A percentile compares a stretch with the other conserved stretches of the same genome.
phyloP scores from a whole-genome alignment of 202 grass and related monocot genomes.

The Musa balbisiana region DNA sequence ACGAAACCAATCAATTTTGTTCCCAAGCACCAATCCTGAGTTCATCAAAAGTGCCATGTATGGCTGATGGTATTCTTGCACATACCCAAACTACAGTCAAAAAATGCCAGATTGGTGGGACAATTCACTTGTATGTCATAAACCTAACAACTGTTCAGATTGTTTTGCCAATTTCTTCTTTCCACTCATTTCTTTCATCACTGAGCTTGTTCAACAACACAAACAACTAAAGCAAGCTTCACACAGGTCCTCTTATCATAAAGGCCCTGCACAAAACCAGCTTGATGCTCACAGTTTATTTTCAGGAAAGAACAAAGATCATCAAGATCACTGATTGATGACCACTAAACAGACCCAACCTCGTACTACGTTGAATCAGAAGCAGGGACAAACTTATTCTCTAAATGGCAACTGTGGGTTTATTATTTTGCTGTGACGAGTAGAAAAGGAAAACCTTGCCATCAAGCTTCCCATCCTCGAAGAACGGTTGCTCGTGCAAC shows the following conservation, averaged over 20 bases:
- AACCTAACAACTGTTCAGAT: not conserved
- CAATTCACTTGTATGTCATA: no score
- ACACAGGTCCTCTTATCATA: not conserved
- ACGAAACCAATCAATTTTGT: no score
- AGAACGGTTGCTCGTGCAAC: conserved; percentile 89
- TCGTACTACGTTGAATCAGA: not conserved
- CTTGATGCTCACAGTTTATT: not conserved
- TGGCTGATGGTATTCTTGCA: no score
- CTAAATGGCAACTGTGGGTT: not conserved
- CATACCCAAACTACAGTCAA: no score
- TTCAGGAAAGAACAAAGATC: not conserved
- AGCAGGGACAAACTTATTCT: not conserved
- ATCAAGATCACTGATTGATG: not conserved
- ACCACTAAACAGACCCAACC: not conserved
- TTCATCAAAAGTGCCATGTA: no score
- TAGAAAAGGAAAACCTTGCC: not conserved
- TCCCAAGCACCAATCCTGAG: no score
- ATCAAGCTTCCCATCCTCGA: conserved; percentile 84
- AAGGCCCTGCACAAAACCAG: not conserved
- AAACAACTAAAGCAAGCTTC: not conserved
- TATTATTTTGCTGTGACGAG: conserved; percentile 7
- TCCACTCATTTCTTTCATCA: not conserved
- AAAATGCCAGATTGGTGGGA: no score
- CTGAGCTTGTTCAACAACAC: not conserved
- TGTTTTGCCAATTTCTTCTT: not conserved